Evolutionary conservation across 2,329 filamentous ascomycete species (phyloP).

Genomic region (Claviceps sp.): DNA sequence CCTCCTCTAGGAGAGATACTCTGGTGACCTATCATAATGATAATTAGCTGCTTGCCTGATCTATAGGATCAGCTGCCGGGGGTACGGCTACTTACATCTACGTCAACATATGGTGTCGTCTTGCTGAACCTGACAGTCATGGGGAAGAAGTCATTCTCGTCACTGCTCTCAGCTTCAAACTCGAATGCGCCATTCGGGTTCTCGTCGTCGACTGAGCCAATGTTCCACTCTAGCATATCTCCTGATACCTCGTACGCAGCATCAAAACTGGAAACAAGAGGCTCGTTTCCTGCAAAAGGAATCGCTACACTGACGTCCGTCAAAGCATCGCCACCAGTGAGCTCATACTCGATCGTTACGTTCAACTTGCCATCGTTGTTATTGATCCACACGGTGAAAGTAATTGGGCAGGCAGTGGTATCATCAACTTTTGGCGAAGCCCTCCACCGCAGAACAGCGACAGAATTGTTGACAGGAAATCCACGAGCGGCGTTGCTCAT

Average conservation of each 20-base stretch:
- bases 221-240: conserved; percentile 86
- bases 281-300: conserved; percentile 74
- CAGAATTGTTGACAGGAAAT: conserved; percentile 88
- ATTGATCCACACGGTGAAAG: conserved; percentile 96
- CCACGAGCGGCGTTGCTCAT: conserved; percentile 77
- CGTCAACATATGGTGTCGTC: conserved; percentile 73
- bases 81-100: conserved; percentile 58
- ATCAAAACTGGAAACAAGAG: conserved; percentile 83
- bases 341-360: conserved; percentile 90
- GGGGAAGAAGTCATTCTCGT: conserved; percentile 94
- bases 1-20: conserved; percentile 59
- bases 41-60: conserved; percentile 13
- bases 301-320: conserved; percentile 80
- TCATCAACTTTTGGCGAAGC: conserved; percentile 72
- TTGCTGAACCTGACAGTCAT: conserved; percentile 89
- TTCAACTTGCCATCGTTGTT: conserved; percentile 73
- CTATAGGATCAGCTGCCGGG: neutral
- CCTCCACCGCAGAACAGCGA: conserved; percentile 88
- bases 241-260: conserved; percentile 88
- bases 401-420: conserved; percentile 71
- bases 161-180: conserved; percentile 78
- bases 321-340: conserved; percentile 65
- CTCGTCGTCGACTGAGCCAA: conserved; percentile 71
- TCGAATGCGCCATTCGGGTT: conserved; percentile 83
- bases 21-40: conserved; percentile 38